A percentile compares a stretch with the other conserved stretches of the same genome.
phyloP scores from a whole-genome alignment of 2,329 filamentous ascomycete species.

The Alternaria dauci region DNA sequence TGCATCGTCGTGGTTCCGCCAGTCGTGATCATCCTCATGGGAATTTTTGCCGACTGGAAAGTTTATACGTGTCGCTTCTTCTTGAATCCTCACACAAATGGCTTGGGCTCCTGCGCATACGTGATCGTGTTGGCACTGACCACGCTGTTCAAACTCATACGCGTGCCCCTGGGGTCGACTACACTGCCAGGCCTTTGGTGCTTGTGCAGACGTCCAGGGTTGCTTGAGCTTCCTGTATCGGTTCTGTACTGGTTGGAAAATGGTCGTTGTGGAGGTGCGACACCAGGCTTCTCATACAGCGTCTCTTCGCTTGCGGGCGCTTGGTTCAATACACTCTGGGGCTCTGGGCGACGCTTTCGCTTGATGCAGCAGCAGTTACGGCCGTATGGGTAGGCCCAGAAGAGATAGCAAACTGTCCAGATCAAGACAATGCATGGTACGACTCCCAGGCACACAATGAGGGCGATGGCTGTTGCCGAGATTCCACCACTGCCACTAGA shows the following conservation, averaged over 20 bases:
- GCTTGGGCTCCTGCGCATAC: constrained; percentile 32
- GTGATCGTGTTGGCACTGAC: constrained; percentile 27
- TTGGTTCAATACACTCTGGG: constrained; percentile 12
- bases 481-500: constrained; percentile 19
- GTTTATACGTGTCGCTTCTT: background rate
- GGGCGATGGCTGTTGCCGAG: constrained; percentile 29
- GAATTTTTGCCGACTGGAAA: background rate
- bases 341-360: constrained; percentile 25
- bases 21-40: background rate
- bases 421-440: constrained; percentile 35
- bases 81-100: constrained; percentile 27
- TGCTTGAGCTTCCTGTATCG: constrained; percentile 26
- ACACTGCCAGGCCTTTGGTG: constrained; percentile 4
- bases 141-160: constrained; percentile 26
- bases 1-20: background rate
- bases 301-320: constrained; percentile 18
- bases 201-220: constrained; percentile 14
- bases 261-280: constrained; percentile 25
- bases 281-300: constrained; percentile 24
- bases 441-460: constrained; percentile 37
- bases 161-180: constrained; percentile 9
- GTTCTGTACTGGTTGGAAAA: constrained; percentile 13
- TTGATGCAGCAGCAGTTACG: constrained; percentile 38
- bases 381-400: constrained; percentile 35
- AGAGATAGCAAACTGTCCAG: constrained; percentile 38